A percentile compares a stretch with the other conserved stretches of the same genome.
Conservation (phyloP, 2,329 filamentous ascomycete species). For the Penicillium sp. region DNA sequence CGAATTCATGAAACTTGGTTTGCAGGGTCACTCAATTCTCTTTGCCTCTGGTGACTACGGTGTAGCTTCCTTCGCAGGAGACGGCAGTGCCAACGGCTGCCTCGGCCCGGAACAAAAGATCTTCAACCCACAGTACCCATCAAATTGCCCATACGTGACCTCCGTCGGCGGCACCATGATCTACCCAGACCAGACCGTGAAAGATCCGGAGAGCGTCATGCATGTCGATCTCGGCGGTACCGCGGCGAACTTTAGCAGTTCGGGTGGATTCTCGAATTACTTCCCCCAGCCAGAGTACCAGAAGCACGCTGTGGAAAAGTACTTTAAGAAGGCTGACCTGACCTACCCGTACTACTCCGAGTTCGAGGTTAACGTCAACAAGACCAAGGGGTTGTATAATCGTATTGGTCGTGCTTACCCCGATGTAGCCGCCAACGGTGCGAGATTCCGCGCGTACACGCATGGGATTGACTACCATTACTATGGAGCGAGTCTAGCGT, state of each 20-base stretch:
- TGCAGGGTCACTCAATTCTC: slow-evolving; percentile 38
- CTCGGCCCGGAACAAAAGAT: slow-evolving; percentile 46
- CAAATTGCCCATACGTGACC: slow-evolving; percentile 57
- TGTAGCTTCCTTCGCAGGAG: slow-evolving; percentile 43
- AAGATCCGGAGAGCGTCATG: slow-evolving; percentile 36
- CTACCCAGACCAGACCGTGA: slow-evolving; percentile 32
- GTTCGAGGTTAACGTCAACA: slow-evolving; percentile 41
- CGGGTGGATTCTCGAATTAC: slow-evolving; percentile 55
- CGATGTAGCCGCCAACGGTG: slow-evolving; percentile 53
- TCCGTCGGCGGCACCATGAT: slow-evolving; percentile 49
- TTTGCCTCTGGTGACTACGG: slow-evolving; percentile 39
- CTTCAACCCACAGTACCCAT: slow-evolving; percentile 56
- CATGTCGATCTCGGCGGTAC: slow-evolving; percentile 36
- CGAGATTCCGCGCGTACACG: slow-evolving; percentile 33
- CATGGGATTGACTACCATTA: slow-evolving; percentile 26
- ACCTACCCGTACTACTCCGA: slow-evolving; percentile 38
- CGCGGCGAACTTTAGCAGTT: slow-evolving; percentile 41
- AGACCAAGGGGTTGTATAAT: slow-evolving; percentile 49
- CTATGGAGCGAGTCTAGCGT: slow-evolving; percentile 35
- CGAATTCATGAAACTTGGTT: slow-evolving; percentile 57
- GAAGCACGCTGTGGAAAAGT: slow-evolving; percentile 44
- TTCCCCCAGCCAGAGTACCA: slow-evolving; percentile 51
- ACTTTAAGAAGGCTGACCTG: slow-evolving; percentile 42
- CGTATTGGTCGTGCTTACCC: slow-evolving; percentile 54
- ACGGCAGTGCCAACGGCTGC: slow-evolving; percentile 43